Evolutionary conservation across 2,329 filamentous ascomycete genomes (phyloP).

Genomic region (Dryadomyces quercus-mongolicae): DNA sequence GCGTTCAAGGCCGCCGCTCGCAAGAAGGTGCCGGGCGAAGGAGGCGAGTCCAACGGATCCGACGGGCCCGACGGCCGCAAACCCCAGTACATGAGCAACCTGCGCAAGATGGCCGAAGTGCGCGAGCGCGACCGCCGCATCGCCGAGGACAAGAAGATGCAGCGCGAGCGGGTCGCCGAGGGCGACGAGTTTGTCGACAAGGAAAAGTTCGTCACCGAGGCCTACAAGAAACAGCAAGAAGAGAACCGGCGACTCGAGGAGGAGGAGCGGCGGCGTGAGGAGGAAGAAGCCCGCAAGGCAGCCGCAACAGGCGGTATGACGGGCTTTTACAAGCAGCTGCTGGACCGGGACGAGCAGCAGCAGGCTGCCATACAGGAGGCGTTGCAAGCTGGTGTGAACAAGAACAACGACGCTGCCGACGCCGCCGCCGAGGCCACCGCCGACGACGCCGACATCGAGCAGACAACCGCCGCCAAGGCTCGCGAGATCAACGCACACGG

Average conservation of each 20-base stretch:
- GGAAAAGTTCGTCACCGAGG: conserved; percentile 76
- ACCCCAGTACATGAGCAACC: conserved; percentile 67
- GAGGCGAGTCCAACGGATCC: conserved; percentile 36
- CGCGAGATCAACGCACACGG: conserved; percentile 52
- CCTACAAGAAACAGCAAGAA: conserved; percentile 71
- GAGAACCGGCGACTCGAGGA: conserved; percentile 59
- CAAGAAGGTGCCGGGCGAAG: conserved; percentile 32
- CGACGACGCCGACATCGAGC: conserved; percentile 32
- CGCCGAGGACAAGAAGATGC: conserved; percentile 69
- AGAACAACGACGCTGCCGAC: conserved; percentile 17
- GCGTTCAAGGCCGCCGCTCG: conserved; percentile 52
- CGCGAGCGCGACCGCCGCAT: conserved; percentile 68
- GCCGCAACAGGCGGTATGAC: conserved; percentile 52
- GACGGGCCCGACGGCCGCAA: conserved; percentile 47
- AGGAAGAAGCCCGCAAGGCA: conserved; percentile 51
- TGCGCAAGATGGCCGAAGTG: conserved; percentile 61
- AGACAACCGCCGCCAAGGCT: conserved; percentile 51
- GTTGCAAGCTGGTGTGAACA: conserved; percentile 39
- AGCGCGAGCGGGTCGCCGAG: conserved; percentile 65
- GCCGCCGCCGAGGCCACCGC: conserved; percentile 30
- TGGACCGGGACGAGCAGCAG: conserved; percentile 57
- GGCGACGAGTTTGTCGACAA: conserved; percentile 73
- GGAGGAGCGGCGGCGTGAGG: conserved; percentile 56
- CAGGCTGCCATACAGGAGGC: conserved; percentile 61
- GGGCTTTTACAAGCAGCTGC: conserved; percentile 63